Evolutionary conservation across 371 early-diverging fungal species (phyloP), one percentile per base, ranked within the genome.

Genomic region (Zancudomyces culisetae): DNA sequence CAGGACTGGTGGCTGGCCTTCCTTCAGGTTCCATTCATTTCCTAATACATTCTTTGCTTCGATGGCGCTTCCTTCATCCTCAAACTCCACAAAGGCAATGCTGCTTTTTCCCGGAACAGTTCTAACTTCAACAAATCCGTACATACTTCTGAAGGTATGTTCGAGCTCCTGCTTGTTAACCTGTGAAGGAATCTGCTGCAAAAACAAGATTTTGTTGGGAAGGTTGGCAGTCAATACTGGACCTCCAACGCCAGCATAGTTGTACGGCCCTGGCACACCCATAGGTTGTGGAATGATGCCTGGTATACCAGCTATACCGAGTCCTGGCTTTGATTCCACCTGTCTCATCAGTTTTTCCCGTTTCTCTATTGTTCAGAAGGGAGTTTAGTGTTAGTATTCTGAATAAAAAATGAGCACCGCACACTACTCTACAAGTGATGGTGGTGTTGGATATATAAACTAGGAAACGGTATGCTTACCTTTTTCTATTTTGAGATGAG

Each of bases 51-150:
- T 20, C 30, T 52, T 64, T 27, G 64, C 92, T 27, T 74, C 69
- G 23, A 71, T 76, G 0, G 92, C 86, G 53, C 85, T 80, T 13
- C 68, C 64, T 29, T 86, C 90, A 26, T 72, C 79, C 49, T 81
- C 83, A 62, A 83, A 95, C 68, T 93, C 96, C 40, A 90, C 91
- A 73, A 93, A 95, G 1, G 90, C 92, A 59, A 93, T 85, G 15
- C 79, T 82, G 49, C 76, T 72, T 63, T 83, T 83, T 46, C 81
- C 81, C 8, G 93, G 83, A 15, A 93, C 83, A 65, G 83, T 74
- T 63, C 96, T 87, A 21, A 90, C 83, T 68, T 93, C 96, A 58
- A 77, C 82, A 72, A 89, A 90, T 2, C 96, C 96, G 39, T 52
- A 51, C 29, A 45, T 71, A 60, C 60, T 63, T 48, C 75, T 70